These are phyloP conservation scores for Leccinum disarticulatum DNA, from an alignment of 768 basidiomycete species.

Conservation along the genomic window DNA sequence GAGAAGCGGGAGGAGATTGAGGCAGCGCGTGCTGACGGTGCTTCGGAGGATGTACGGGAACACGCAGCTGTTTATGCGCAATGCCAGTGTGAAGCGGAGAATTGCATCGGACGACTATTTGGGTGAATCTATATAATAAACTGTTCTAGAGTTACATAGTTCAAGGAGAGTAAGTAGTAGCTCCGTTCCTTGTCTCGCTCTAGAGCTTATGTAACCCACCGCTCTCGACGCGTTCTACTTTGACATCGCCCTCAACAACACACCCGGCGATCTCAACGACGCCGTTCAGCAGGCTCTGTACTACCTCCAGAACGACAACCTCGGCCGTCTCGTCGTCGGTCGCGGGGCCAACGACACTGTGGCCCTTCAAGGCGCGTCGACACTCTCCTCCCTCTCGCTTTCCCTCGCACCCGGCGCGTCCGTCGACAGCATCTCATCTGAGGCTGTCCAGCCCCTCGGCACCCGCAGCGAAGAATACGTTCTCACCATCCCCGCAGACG, in stretches of 20 bases:
- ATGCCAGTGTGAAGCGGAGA: conserved; percentile 53
- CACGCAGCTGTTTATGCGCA: conserved; percentile 44
- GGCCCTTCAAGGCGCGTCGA: conserved; percentile 26
- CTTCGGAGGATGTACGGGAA: conserved; percentile 15
- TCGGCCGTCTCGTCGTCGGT: conserved; percentile 42
- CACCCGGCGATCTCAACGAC: conserved; percentile 35
- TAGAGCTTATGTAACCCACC: background rate
- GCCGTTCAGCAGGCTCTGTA: conserved; percentile 34
- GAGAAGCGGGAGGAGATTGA: conserved; percentile 47
- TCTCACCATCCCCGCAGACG: conserved; percentile 39
- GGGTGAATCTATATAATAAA: conserved; percentile 12
- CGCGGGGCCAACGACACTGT: conserved; percentile 35
- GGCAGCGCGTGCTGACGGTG: background rate
- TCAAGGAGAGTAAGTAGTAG: no score
- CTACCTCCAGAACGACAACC: conserved; percentile 37
- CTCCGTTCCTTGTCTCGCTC: no score
- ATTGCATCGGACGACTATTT: conserved; percentile 46
- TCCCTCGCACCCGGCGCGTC: conserved; percentile 19
- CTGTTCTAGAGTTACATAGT: no score
- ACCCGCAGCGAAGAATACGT: conserved; percentile 45
- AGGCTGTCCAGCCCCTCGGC: conserved; percentile 36
- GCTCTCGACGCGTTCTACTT: conserved; percentile 25
- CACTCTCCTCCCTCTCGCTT: conserved; percentile 30
- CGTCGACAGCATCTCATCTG: conserved; percentile 33
- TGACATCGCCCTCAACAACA: conserved; percentile 20